Evolutionary conservation across 169 alveolate species (phyloP), one percentile per base, ranked within the genome.

Genomic region (Cryptosporidium sp.): DNA sequence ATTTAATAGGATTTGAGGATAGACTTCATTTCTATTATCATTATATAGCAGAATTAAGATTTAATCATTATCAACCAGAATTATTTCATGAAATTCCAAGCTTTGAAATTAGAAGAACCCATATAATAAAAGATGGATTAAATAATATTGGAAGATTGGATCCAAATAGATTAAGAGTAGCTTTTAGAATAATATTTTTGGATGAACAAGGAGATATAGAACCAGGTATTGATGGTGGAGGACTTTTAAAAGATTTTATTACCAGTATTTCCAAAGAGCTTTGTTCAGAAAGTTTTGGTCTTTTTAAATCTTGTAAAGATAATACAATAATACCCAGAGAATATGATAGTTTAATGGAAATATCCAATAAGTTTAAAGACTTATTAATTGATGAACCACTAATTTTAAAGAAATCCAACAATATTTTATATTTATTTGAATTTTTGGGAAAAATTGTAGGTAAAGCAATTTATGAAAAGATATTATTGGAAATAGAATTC

Each of bases 191-290:
- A 21, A 72, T 93, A 23, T 97, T 96, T 92, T 93, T 93, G 42
- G 96, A 97, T 91, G 94, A 94, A 85, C 89, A 94, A 62, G 98
- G 98, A 12, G 86, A 91, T 29, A 92, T 92, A 23, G 99, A 97
- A 89, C 97, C 95, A 80, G 99, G 99, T 16, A 94, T 96, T 45
- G 99, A 98, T 87, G 99, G 99, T 21, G 99, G 99, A 33, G 99
- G 99, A 10, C 94, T 98, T 23, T 96, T 97, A 86, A 97, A 97
- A 93, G 99, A 98, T 91, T 97, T 98, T 85, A 91, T 98, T 65
- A 95, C 94, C 4, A 92, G 96, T 61, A 92, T 97, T 39, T 94
- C 98, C 39, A 92, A 96, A 73, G 94, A 94, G 42, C 93, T 95
- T 35, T 98, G 97, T 58, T 94, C 95, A 42, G 96, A 97, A 23